Percentiles rank a stretch among this genome's conserved stretches.
phyloP scores from a whole-genome alignment of 345 rosid species.

The Luvunga scandens region DNA sequence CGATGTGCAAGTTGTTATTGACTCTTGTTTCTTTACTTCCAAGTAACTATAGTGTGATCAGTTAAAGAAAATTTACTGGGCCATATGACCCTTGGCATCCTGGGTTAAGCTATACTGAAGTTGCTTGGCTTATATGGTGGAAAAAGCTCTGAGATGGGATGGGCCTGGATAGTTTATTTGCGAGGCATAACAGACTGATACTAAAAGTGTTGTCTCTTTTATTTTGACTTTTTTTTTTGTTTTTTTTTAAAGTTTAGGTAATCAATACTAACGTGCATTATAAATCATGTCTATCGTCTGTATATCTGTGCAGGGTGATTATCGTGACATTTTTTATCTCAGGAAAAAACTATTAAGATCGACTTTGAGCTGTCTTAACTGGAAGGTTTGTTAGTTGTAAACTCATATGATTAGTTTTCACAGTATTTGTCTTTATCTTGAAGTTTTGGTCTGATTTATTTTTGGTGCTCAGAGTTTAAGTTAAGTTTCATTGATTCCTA shows the following conservation, averaged over 20 bases:
- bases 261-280: background rate
- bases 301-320: slow-evolving; percentile 60
- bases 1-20: background rate
- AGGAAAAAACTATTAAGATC: slow-evolving; percentile 72
- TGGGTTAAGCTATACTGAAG: background rate
- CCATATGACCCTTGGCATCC: background rate
- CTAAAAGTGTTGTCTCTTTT: background rate
- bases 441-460: background rate
- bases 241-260: background rate
- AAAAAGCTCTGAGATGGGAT: slow-evolving; percentile 1
- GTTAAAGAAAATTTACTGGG: background rate
- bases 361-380: slow-evolving; percentile 48
- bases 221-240: background rate
- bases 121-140: slow-evolving; percentile 1
- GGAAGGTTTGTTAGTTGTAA: slow-evolving; percentile 54
- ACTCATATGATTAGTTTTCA: background rate
- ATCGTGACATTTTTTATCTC: slow-evolving; percentile 67
- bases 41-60: background rate
- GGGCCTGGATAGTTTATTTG: background rate
- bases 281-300: background rate
- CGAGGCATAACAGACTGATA: background rate
- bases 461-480: background rate
- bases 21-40: background rate
- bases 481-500: background rate
- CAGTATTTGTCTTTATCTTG: background rate